Evolutionary conservation across 1,139 yeast species (phyloP).

Genomic region (Candida frijolesensis): DNA sequence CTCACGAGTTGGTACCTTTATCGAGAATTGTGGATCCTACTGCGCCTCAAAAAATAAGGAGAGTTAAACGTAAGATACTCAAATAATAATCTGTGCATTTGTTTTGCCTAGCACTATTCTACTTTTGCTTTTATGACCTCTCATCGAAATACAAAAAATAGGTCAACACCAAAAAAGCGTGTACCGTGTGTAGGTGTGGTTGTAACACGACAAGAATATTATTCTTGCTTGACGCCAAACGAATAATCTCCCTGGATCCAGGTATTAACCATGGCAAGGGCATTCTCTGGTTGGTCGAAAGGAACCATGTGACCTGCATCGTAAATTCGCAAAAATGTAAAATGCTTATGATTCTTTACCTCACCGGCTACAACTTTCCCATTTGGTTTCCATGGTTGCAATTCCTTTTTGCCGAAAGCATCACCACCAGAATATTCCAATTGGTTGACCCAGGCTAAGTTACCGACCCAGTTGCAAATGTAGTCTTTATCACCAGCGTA

Average conservation of each 20-base stretch:
- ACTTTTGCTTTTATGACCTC: no score
- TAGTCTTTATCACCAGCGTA: conserved; percentile 88
- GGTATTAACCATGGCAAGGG: conserved; percentile 49
- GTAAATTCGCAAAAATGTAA: conserved; percentile 49
- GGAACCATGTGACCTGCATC: conserved; percentile 59
- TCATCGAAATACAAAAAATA: background rate
- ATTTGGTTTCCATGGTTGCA: conserved; percentile 38
- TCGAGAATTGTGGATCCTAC: no score
- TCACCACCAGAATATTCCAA: conserved; percentile 66
- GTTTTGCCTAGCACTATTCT: no score
- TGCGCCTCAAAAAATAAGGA: no score
- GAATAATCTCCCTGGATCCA: conserved; percentile 42
- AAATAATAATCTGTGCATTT: no score
- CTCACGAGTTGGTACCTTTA: no score
- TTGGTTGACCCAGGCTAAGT: conserved; percentile 74
- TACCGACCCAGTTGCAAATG: conserved; percentile 86
- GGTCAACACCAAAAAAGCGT: background rate
- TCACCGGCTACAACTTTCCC: conserved; percentile 38
- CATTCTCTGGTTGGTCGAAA: conserved; percentile 46
- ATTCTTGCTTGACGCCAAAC: conserved; percentile 15
- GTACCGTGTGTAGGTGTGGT: background rate
- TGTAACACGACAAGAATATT: background rate
- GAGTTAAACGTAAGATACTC: no score
- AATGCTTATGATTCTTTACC: conserved; percentile 46
- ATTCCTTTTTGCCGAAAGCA: conserved; percentile 47